Evolutionary conservation across 1,284 basidiomycete species (phyloP).

Genomic region (Ustilago bromivora): DNA sequence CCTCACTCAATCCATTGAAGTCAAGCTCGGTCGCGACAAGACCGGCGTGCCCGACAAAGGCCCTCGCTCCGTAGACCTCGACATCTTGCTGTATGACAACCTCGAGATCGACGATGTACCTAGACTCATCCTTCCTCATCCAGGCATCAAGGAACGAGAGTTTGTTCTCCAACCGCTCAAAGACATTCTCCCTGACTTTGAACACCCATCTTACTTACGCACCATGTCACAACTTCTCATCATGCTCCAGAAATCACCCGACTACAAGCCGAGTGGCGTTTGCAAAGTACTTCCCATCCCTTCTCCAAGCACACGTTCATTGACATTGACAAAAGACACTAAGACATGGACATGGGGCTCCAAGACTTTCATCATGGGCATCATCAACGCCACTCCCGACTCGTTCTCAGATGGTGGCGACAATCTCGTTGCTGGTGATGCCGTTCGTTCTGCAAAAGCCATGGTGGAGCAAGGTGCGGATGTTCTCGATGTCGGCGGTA

Average conservation of each 20-base stretch:
- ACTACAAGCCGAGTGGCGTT: conserved; percentile 52
- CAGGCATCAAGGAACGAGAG: conserved; percentile 82
- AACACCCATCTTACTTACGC: conserved; percentile 63
- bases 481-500: conserved; percentile 93
- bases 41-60: conserved; percentile 80
- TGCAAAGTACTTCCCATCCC: conserved; percentile 54
- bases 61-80: conserved; percentile 90
- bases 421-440: conserved; percentile 71
- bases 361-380: conserved; percentile 86
- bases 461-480: conserved; percentile 72
- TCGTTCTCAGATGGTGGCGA: conserved; percentile 92
- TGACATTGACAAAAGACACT: conserved; percentile 17
- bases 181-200: conserved; percentile 73
- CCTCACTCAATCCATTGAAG: conserved; percentile 82
- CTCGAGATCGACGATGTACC: conserved; percentile 76
- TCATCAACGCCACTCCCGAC: conserved; percentile 93
- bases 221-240: conserved; percentile 59
- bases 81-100: conserved; percentile 85
- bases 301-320: conserved; percentile 18
- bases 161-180: conserved; percentile 89
- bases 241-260: conserved; percentile 55
- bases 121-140: conserved; percentile 86
- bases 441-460: conserved; percentile 33
- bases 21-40: conserved; percentile 81
- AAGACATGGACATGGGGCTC: conserved; percentile 60